Evolutionary conservation across 2,329 filamentous ascomycete species (phyloP).

Genomic region (Sordariomycetes sp.): DNA sequence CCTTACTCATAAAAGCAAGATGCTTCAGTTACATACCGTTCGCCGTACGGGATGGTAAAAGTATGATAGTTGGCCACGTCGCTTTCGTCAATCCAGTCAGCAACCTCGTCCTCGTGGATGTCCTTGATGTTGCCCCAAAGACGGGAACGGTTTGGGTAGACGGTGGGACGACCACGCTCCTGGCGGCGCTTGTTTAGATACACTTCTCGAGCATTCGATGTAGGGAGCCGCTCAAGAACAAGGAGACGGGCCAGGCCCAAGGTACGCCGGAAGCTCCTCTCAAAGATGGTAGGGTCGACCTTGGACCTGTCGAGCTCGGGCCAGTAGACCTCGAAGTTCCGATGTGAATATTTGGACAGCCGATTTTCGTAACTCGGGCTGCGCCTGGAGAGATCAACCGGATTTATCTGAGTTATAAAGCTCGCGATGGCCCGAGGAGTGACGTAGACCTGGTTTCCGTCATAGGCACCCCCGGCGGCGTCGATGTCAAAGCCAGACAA

Average conservation of each 20-base stretch:
- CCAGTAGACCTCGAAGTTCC: conserved; percentile 79
- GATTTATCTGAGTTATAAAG: conserved; percentile 73
- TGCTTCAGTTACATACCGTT: conserved; percentile 13
- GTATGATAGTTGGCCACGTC: conserved; percentile 72
- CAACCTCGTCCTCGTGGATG: conserved; percentile 63
- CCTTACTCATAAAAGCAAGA: neutral
- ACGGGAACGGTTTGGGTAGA: conserved; percentile 26
- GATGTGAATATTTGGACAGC: conserved; percentile 71
- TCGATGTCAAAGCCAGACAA: conserved; percentile 83
- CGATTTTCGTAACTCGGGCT: conserved; percentile 83
- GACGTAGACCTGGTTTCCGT: conserved; percentile 68
- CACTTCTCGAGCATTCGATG: conserved; percentile 48
- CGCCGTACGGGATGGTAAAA: conserved; percentile 58
- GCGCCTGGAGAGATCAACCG: conserved; percentile 63
- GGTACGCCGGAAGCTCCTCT: conserved; percentile 64
- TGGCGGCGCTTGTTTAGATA: conserved; percentile 58
- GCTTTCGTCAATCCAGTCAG: conserved; percentile 68
- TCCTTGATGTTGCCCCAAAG: conserved; percentile 64
- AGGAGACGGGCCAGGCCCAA: conserved; percentile 67
- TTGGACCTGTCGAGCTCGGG: conserved; percentile 58
- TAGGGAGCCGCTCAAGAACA: conserved; percentile 68
- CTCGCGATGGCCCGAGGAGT: conserved; percentile 65
- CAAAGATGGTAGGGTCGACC: conserved; percentile 77
- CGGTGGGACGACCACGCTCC: conserved; percentile 56
- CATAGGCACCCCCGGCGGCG: conserved; percentile 67